phyloP scores from a whole-genome alignment of 345 rosid genomes.

The Salix koriyanagi region DNA sequence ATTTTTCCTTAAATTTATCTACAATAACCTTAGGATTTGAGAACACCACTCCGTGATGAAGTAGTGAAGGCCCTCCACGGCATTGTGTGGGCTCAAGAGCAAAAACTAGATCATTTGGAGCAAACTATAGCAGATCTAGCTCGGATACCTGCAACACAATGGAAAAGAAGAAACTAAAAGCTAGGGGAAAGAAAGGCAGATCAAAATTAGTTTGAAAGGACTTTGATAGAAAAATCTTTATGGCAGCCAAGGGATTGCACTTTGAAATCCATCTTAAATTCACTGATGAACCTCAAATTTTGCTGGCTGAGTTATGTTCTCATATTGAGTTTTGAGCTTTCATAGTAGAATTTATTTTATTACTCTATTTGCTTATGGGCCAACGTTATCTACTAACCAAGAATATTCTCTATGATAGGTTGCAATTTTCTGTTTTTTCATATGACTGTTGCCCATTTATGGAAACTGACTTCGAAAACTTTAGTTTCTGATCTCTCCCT shows the following conservation, averaged over 20 bases:
- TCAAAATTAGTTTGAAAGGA: slow-evolving; percentile 16
- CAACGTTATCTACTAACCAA: not conserved
- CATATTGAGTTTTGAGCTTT: not conserved
- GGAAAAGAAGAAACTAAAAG: slow-evolving; percentile 21
- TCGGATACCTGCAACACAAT: not conserved
- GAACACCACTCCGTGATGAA: no score
- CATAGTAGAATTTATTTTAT: not conserved
- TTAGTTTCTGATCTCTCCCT: not conserved
- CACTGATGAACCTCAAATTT: slow-evolving; percentile 64
- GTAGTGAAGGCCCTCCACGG: no score
- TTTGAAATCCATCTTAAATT: slow-evolving; percentile 78
- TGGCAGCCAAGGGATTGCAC: slow-evolving; percentile 34
- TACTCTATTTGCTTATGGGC: not conserved
- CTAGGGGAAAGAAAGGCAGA: slow-evolving; percentile 33
- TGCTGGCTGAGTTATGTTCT: slow-evolving; percentile 77
- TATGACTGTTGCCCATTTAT: not conserved
- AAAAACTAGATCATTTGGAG: no score
- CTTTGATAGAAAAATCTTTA: slow-evolving; percentile 47
- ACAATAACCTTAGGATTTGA: no score
- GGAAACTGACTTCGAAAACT: not conserved
- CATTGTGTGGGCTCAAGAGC: no score
- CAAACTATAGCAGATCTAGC: no score
- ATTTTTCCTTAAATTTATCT: no score
- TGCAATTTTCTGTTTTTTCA: not conserved
- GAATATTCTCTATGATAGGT: not conserved